phyloP scores from a whole-genome alignment of 192 early-diverging fungal genomes.

The Linnemannia schmuckeri region DNA sequence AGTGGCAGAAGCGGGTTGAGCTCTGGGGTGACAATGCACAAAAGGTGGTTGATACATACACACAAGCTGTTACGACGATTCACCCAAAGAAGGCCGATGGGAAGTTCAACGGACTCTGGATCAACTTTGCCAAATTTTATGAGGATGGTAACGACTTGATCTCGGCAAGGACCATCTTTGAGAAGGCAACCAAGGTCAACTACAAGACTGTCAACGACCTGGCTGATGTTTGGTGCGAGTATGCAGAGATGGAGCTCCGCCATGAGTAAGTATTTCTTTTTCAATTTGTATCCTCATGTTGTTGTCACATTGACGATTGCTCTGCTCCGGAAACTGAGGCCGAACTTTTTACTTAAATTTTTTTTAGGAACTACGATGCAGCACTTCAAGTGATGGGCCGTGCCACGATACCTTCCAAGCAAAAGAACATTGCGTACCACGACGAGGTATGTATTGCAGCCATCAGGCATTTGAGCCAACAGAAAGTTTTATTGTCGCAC shows the following conservation, averaged over 20 bases:
- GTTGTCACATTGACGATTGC: not conserved
- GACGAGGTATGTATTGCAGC: constrained; percentile 70
- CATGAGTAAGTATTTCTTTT: constrained; percentile 55
- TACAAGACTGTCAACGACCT: constrained; percentile 87
- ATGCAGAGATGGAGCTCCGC: constrained; percentile 88
- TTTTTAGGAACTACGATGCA: constrained; percentile 66
- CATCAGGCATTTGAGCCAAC: not conserved
- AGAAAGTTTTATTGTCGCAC: too few species aligned
- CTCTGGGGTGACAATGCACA: constrained; percentile 72
- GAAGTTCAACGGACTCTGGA: constrained; percentile 84
- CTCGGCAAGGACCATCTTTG: constrained; percentile 83
- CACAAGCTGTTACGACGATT: constrained; percentile 77
- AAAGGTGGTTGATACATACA: constrained; percentile 82
- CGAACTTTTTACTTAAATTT: not conserved
- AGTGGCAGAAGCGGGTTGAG: constrained; percentile 91
- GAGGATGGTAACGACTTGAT: constrained; percentile 71
- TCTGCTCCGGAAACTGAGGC: not conserved
- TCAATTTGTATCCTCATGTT: not conserved
- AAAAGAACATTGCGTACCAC: constrained; percentile 73
- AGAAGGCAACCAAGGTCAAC: constrained; percentile 85
- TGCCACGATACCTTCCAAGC: constrained; percentile 79
- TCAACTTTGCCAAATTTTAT: constrained; percentile 87
- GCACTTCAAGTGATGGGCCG: constrained; percentile 88
- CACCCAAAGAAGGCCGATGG: constrained; percentile 85
- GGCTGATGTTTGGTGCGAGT: constrained; percentile 91